Percentiles rank a stretch among this genome's conserved stretches.
These are phyloP conservation scores for Metarhizium brunneum DNA, from an alignment of 2,329 filamentous ascomycete genomes.

Conservation along the genomic window DNA sequence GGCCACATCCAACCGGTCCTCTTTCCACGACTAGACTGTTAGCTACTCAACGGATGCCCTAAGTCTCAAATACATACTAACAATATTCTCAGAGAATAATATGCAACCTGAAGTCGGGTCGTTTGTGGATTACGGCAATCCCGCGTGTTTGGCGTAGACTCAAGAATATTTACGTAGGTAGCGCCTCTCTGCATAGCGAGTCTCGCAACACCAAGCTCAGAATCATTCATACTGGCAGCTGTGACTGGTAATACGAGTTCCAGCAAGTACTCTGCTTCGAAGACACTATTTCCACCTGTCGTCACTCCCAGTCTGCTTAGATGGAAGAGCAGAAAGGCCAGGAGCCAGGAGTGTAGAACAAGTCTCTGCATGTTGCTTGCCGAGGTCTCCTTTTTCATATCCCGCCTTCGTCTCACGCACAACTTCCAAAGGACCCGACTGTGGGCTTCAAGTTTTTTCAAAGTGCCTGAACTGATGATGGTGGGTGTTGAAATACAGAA, in stretches of 20 bases:
- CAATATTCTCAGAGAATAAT: conserved; percentile 54
- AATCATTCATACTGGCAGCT: conserved; percentile 36
- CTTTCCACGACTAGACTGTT: conserved; percentile 57
- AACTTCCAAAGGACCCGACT: conserved; percentile 60
- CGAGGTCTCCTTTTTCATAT: conserved; percentile 10
- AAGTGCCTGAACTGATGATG: background rate
- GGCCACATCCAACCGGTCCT: conserved; percentile 63
- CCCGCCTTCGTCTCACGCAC: conserved; percentile 41
- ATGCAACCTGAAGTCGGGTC: conserved; percentile 44
- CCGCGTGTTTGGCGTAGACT: conserved; percentile 2
- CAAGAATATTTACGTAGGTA: background rate
- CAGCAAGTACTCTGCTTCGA: conserved; percentile 47
- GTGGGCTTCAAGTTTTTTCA: conserved; percentile 39
- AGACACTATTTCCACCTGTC: conserved; percentile 15
- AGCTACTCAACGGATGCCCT: conserved; percentile 4
- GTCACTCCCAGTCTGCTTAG: conserved; percentile 32
- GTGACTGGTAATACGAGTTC: conserved; percentile 61
- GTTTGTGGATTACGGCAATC: background rate
- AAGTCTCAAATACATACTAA: conserved; percentile 40
- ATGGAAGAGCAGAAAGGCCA: conserved; percentile 62
- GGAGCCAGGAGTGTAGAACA: conserved; percentile 32
- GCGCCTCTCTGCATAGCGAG: conserved; percentile 56
- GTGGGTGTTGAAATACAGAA: conserved; percentile 1
- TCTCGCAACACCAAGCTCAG: conserved; percentile 47
- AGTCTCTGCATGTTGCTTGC: conserved; percentile 17